A percentile compares a stretch with the other conserved stretches of the same genome.
phyloP scores from a whole-genome alignment of 345 rosid genomes.

The Populus davidiana region DNA sequence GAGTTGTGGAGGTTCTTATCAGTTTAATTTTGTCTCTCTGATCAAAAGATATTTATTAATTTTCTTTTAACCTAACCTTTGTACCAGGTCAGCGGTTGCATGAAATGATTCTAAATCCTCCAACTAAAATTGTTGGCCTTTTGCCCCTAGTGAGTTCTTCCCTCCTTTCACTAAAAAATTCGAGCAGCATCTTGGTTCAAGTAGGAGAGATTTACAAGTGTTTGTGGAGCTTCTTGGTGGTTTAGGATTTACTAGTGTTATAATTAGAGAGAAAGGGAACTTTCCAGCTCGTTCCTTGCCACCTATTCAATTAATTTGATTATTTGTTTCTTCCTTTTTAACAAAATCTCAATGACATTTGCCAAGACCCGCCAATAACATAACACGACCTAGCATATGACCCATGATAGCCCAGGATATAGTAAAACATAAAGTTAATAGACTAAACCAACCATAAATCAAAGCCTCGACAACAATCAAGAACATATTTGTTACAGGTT shows the following conservation, averaged over 20 bases:
- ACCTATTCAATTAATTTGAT: background rate
- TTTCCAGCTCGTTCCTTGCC: background rate
- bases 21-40: background rate
- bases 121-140: conserved; percentile 47
- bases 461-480: background rate
- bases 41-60: background rate
- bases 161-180: background rate
- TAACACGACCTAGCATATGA: background rate
- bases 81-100: conserved; percentile 73
- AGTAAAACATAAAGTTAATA: background rate
- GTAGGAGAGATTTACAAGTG: background rate
- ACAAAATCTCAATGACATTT: background rate
- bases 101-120: conserved; percentile 73
- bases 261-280: background rate
- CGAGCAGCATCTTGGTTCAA: background rate
- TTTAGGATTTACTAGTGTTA: background rate
- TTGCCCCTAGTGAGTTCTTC: conserved; percentile 54
- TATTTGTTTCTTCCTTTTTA: too few relatives aligned
- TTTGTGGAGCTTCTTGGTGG: background rate
- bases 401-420: background rate
- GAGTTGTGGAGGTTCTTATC: background rate
- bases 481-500: background rate
- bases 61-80: conserved; percentile 1
- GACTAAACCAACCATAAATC: background rate
- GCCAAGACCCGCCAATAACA: background rate